These are phyloP conservation scores for Umbelopsis sp. DNA, from an alignment of 192 early-diverging fungal species.

Conservation along the genomic window DNA sequence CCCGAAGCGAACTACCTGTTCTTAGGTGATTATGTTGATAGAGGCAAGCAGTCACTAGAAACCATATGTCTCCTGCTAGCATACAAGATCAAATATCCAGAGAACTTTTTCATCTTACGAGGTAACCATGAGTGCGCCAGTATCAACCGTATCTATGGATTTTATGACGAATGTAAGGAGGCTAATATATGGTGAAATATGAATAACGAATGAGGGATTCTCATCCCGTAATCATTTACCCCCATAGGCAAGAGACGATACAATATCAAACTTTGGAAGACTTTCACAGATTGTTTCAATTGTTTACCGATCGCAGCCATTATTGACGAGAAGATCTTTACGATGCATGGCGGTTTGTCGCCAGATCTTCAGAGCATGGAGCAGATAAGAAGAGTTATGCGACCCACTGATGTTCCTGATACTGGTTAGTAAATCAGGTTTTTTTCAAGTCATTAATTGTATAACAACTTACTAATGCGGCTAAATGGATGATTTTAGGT, in stretches of 20 bases:
- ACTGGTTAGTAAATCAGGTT: conserved; percentile 57
- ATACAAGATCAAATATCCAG: conserved; percentile 99
- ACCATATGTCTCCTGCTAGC: conserved; percentile 97
- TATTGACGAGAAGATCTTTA: conserved; percentile 98
- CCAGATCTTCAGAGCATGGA: conserved; percentile 98
- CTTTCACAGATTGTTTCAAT: conserved; percentile 99
- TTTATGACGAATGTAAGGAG: conserved; percentile 93
- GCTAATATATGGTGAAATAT: neutral
- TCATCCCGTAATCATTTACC: neutral
- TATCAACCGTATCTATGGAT: conserved; percentile 84
- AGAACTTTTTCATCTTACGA: conserved; percentile 98
- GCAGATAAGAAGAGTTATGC: conserved; percentile 95
- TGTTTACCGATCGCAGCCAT: conserved; percentile 96
- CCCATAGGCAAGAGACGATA: conserved; percentile 86
- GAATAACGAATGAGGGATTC: neutral
- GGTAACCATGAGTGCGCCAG: conserved; percentile 99
- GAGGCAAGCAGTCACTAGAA: conserved; percentile 97
- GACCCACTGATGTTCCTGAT: conserved; percentile 97
- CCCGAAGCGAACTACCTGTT: conserved; percentile 97
- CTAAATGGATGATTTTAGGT: too few relatives aligned
- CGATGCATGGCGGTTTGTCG: conserved; percentile 97
- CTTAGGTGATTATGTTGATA: conserved; percentile 97
- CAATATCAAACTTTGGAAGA: conserved; percentile 99
- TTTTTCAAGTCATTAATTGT: neutral
- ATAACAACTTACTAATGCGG: too few relatives aligned